Conservation (phyloP, 2,329 filamentous ascomycete genomes). For the Aspergillus fischeri region DNA sequence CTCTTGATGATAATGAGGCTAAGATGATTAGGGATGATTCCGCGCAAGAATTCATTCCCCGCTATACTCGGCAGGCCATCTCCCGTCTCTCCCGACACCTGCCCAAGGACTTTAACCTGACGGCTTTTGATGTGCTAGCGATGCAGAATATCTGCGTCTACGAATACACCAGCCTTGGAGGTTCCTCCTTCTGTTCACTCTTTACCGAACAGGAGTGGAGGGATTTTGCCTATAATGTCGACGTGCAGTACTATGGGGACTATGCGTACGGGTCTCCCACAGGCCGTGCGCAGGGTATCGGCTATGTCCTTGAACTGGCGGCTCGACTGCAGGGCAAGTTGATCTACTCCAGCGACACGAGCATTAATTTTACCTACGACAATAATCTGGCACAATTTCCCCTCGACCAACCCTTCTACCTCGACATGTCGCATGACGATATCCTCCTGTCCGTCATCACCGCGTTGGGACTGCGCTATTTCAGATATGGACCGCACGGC, state of each 20-base stretch:
- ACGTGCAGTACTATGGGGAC: constrained; percentile 61
- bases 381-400: constrained; percentile 66
- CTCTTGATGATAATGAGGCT: not conserved
- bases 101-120: constrained; percentile 60
- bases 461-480: constrained; percentile 65
- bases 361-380: constrained; percentile 42
- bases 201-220: constrained; percentile 74
- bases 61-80: not conserved
- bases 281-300: constrained; percentile 67
- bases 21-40: not conserved
- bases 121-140: constrained; percentile 59
- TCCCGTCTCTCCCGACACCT: constrained; percentile 23
- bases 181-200: constrained; percentile 67
- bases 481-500: constrained; percentile 31
- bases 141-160: constrained; percentile 72
- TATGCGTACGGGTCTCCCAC: constrained; percentile 62
- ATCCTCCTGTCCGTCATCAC: constrained; percentile 67
- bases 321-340: constrained; percentile 53
- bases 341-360: constrained; percentile 31
- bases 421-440: constrained; percentile 76
- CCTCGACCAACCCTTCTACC: constrained; percentile 66
- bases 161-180: constrained; percentile 72
- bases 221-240: constrained; percentile 66
- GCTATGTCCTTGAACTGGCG: constrained; percentile 68
- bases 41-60: not conserved